These are phyloP conservation scores for Hymenoscyphus infarciens DNA, from an alignment of 2,329 filamentous ascomycete species.

Conservation along the genomic window DNA sequence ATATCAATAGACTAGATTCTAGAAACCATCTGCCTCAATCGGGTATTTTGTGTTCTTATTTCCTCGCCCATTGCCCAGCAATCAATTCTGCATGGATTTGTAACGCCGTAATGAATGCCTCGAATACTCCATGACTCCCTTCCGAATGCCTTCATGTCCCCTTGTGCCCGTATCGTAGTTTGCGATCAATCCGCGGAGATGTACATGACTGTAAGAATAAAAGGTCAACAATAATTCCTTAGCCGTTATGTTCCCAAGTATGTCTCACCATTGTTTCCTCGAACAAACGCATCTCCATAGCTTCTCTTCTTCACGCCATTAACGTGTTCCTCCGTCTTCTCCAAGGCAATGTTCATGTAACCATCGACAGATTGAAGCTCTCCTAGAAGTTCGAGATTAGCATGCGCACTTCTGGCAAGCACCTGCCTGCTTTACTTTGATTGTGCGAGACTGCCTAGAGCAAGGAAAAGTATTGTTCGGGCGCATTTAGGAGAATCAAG, in stretches of 20 bases:
- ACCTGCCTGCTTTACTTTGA: too few relatives aligned
- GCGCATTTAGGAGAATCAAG: too few relatives aligned
- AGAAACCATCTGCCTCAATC: neutral
- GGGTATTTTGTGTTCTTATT: neutral
- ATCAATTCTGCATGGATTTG: conserved; percentile 16
- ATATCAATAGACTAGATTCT: conserved; percentile 3
- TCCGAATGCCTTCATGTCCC: neutral
- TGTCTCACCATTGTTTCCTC: conserved; percentile 84
- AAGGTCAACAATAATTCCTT: conserved; percentile 9
- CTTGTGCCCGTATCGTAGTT: neutral
- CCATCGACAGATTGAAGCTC: conserved; percentile 96
- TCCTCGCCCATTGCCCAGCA: conserved; percentile 11
- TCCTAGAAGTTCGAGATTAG: conserved; percentile 49
- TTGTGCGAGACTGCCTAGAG: too few relatives aligned
- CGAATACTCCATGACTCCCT: conserved; percentile 16
- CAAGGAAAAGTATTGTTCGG: too few relatives aligned
- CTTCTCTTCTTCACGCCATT: conserved; percentile 77
- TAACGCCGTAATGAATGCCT: conserved; percentile 16
- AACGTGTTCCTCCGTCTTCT: conserved; percentile 90
- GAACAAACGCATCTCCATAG: conserved; percentile 92
- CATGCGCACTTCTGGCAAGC: neutral
- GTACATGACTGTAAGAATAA: conserved; percentile 33
- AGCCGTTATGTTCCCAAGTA: neutral
- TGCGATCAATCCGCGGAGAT: conserved; percentile 34
- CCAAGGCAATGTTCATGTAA: conserved; percentile 99